A percentile compares a stretch with the other conserved stretches of the same genome.
These are phyloP conservation scores for Jacaranda mimosifolia DNA, from an alignment of 257 asterid genomes.

Conservation along the genomic window DNA sequence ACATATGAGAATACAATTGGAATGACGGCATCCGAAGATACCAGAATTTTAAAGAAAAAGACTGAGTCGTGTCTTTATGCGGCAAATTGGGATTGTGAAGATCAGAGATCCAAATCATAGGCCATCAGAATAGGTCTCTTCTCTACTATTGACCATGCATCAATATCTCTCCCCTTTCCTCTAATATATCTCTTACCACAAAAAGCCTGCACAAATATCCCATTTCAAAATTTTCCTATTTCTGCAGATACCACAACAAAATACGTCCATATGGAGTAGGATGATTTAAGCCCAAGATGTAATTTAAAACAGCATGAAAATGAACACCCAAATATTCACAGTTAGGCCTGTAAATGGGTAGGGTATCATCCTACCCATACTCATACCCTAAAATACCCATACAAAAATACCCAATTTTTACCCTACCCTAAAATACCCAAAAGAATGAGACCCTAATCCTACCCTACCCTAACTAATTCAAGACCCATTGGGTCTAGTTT, in stretches of 20 bases:
- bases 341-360: no score
- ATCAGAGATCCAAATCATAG: slow-evolving; percentile 8
- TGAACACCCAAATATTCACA: slow-evolving; percentile 25
- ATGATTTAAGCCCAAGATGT: background rate
- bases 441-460: no score
- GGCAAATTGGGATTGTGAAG: slow-evolving; percentile 46
- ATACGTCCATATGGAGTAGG: background rate
- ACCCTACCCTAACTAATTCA: no score
- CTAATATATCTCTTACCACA: slow-evolving; percentile 30
- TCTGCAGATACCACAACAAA: background rate
- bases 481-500: no score
- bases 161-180: background rate
- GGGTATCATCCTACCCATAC: no score
- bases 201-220: slow-evolving; percentile 34
- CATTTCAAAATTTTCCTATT: slow-evolving; percentile 25
- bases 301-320: slow-evolving; percentile 16
- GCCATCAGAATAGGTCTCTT: background rate
- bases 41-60: slow-evolving; percentile 43
- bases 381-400: no score
- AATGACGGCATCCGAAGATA: slow-evolving; percentile 33
- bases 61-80: slow-evolving; percentile 36
- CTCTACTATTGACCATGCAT: slow-evolving; percentile 16
- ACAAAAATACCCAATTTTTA: no score
- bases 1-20: background rate
- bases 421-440: no score